Evolutionary conservation across 768 basidiomycete genomes (phyloP).

Genomic region (Kwoniella heveanensis): DNA sequence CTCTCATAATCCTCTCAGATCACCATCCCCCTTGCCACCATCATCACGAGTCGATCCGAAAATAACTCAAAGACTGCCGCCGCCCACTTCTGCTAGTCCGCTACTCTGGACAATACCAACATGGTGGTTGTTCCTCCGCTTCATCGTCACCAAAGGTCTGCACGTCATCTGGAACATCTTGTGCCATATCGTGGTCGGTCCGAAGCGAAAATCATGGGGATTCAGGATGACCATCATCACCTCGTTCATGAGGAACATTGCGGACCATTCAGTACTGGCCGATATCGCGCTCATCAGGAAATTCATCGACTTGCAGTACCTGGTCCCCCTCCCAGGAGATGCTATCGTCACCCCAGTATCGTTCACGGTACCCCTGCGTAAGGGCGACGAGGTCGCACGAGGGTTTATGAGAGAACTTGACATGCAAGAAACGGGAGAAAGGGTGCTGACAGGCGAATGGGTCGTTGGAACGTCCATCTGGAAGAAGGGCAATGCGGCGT

Average conservation of each 20-base stretch:
- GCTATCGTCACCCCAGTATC: slow-evolving; percentile 93
- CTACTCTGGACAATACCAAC: slow-evolving; percentile 45
- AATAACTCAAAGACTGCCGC: slow-evolving; percentile 39
- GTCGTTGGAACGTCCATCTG: slow-evolving; percentile 90
- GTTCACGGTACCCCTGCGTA: slow-evolving; percentile 73
- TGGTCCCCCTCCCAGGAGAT: slow-evolving; percentile 85
- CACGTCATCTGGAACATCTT: slow-evolving; percentile 60
- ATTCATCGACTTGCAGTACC: slow-evolving; percentile 75
- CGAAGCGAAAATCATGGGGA: slow-evolving; percentile 87
- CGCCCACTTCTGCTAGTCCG: slow-evolving; percentile 36
- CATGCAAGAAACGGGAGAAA: slow-evolving; percentile 68
- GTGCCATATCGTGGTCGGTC: slow-evolving; percentile 79
- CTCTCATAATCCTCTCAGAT: slow-evolving; percentile 44
- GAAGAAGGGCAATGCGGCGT: slow-evolving; percentile 80
- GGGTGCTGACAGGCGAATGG: slow-evolving; percentile 94
- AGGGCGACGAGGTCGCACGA: slow-evolving; percentile 28
- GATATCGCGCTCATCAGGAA: slow-evolving; percentile 71
- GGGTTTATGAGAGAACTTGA: slow-evolving; percentile 78
- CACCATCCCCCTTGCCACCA: slow-evolving; percentile 49
- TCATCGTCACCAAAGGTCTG: slow-evolving; percentile 48
- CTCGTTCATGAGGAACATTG: slow-evolving; percentile 76
- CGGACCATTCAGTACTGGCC: slow-evolving; percentile 75
- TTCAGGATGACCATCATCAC: slow-evolving; percentile 79
- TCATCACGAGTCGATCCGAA: slow-evolving; percentile 50
- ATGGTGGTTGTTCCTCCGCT: slow-evolving; percentile 41